A percentile compares a stretch with the other conserved stretches of the same genome.
Evolutionary conservation across 148 eudicot species (phyloP).

Genomic region (Heliosperma pusillum): DNA sequence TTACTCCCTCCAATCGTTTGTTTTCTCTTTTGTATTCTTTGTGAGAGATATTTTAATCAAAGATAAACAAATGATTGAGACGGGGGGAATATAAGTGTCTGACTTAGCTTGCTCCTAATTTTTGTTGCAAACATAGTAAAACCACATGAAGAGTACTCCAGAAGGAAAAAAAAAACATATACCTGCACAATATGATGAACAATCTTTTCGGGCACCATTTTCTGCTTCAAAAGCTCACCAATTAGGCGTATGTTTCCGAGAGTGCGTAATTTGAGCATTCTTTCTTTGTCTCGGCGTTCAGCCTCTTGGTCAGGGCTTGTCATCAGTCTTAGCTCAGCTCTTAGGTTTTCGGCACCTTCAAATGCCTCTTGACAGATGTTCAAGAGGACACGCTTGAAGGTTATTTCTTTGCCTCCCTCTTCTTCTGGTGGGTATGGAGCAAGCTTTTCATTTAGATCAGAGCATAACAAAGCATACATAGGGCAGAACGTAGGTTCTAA

Average conservation of each 20-base stretch:
- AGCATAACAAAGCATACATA: constrained; percentile 88
- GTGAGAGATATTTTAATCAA: no score
- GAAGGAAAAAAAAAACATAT: background rate
- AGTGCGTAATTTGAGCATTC: constrained; percentile 78
- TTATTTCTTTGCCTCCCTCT: constrained; percentile 73
- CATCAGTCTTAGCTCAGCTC: constrained; percentile 78
- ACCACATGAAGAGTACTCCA: background rate
- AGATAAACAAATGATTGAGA: no score
- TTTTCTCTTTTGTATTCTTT: no score
- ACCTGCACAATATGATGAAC: constrained; percentile 98
- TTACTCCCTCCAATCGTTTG: no score
- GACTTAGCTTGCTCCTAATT: no score
- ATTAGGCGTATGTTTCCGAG: constrained; percentile 96
- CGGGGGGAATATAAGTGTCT: no score
- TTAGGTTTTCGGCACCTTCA: constrained; percentile 83
- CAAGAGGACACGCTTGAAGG: constrained; percentile 84
- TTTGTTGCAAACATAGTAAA: background rate
- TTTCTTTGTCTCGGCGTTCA: constrained; percentile 89
- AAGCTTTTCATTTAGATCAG: constrained; percentile 76
- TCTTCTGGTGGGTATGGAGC: constrained; percentile 85
- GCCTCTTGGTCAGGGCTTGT: constrained; percentile 74
- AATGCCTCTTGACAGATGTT: constrained; percentile 94
- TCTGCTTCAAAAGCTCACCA: constrained; percentile 98
- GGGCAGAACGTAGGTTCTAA: constrained; percentile 97
- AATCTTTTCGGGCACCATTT: constrained; percentile 94